phyloP scores from a whole-genome alignment of 768 basidiomycete species.

The Cystofilobasidium ferigula region DNA sequence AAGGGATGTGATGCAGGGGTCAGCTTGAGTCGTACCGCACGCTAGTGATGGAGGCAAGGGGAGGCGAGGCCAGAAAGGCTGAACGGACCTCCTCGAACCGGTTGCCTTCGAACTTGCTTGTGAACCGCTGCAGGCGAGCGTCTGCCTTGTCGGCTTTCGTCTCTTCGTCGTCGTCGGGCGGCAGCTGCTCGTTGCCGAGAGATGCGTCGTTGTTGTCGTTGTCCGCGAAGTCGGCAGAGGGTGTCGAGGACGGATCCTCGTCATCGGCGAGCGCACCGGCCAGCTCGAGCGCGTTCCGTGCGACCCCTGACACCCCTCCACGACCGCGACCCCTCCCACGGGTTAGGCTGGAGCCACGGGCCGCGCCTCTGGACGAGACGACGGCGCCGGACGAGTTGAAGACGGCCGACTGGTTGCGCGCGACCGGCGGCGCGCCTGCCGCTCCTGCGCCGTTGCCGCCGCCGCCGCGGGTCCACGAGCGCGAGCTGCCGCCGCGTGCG shows the following conservation, averaged over 20 bases:
- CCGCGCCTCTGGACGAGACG: neutral
- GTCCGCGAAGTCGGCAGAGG: too few relatives aligned
- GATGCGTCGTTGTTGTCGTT: slow-evolving; percentile 6
- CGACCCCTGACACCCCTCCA: neutral
- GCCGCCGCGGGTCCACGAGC: neutral
- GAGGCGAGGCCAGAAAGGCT: too few relatives aligned
- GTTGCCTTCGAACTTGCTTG: slow-evolving; percentile 44
- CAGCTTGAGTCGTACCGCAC: neutral
- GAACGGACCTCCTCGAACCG: slow-evolving; percentile 37
- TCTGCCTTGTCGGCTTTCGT: slow-evolving; percentile 15
- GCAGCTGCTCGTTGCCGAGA: too few relatives aligned
- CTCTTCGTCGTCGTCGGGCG: neutral
- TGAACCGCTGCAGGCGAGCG: slow-evolving; percentile 17
- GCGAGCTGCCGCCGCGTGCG: neutral
- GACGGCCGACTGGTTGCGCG: slow-evolving; percentile 4
- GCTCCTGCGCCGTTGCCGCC: neutral
- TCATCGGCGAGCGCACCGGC: slow-evolving; percentile 20
- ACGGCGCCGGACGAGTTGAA: neutral
- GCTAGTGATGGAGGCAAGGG: too few relatives aligned
- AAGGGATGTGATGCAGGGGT: neutral
- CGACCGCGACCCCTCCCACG: neutral
- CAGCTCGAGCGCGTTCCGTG: slow-evolving; percentile 13
- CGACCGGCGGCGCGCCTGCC: neutral
- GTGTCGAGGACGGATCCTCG: slow-evolving; percentile 4
- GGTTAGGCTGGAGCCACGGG: neutral